Conservation (phyloP, 2,329 filamentous ascomycete genomes). For the Diaporthe velutina region DNA sequence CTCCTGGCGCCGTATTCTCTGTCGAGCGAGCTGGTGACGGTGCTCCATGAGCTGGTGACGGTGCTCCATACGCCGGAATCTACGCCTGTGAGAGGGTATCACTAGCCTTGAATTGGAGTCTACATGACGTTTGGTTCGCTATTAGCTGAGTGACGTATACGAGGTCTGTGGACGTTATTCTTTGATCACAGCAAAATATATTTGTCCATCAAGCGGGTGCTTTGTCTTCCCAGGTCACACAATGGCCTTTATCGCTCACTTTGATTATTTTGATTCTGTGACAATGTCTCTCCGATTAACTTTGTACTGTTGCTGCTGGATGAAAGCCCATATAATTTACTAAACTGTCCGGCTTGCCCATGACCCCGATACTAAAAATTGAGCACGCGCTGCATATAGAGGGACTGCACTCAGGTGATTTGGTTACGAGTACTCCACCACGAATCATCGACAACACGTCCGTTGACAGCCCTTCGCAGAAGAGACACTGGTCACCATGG, state of each 20-base stretch:
- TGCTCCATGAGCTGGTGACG: too few relatives aligned
- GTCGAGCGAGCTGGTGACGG: too few relatives aligned
- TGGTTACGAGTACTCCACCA: neutral
- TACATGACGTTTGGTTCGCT: too few relatives aligned
- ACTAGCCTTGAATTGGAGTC: neutral
- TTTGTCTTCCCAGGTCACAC: neutral
- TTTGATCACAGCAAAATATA: neutral
- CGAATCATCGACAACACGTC: neutral
- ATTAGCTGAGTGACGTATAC: neutral
- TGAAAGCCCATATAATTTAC: neutral
- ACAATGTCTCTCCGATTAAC: neutral
- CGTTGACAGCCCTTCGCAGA: neutral
- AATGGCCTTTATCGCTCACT: neutral
- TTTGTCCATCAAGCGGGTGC: neutral
- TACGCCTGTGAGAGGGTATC: too few relatives aligned
- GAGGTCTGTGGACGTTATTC: too few relatives aligned
- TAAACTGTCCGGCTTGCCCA: fast-evolving
- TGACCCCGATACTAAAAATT: neutral
- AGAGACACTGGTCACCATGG: neutral
- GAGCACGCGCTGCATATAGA: neutral
- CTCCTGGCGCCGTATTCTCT: too few relatives aligned
- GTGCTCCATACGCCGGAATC: too few relatives aligned
- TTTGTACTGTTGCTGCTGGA: neutral
- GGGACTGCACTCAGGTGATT: neutral
- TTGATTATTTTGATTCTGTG: neutral